Percentiles rank a stretch among this genome's conserved stretches.
Evolutionary conservation across 202 grass and related monocot species (phyloP).

Genomic region (Digitaria exilis): DNA sequence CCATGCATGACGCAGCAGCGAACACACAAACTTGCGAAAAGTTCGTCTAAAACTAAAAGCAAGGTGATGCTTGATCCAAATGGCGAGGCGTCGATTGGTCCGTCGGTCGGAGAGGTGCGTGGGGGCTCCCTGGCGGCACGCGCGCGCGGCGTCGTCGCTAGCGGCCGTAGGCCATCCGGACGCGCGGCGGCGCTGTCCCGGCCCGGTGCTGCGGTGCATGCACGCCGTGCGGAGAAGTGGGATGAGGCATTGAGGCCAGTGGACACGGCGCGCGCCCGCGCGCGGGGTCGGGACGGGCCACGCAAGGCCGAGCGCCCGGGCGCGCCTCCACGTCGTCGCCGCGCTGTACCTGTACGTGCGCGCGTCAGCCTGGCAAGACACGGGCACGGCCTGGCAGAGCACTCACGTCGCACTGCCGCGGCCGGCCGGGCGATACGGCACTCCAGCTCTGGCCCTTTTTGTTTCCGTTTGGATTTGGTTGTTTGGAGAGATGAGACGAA

Average conservation of each 20-base stretch:
- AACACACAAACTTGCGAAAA: background rate
- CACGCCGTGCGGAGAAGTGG: background rate
- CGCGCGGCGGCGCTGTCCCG: constrained; percentile 5
- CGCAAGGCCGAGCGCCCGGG: background rate
- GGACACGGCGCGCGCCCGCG: background rate
- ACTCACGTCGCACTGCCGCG: background rate
- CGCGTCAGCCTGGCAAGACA: background rate
- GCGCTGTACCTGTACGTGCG: background rate
- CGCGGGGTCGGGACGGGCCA: background rate
- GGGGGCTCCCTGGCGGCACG: background rate
- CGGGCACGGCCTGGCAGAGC: background rate
- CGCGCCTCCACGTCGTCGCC: background rate
- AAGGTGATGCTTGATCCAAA: background rate
- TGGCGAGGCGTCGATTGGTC: background rate
- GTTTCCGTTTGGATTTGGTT: background rate
- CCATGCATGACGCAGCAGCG: background rate
- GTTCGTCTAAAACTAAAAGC: no score
- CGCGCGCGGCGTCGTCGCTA: background rate
- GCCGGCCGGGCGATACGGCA: no score
- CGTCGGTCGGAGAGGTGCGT: background rate
- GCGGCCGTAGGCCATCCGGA: background rate
- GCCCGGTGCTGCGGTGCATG: background rate
- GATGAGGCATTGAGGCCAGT: no score
- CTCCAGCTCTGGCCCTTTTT: background rate
- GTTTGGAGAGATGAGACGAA: background rate